Base-by-base conservation (phyloP, 129 eudicot genomes). In the Smallanthus sonchifolius region DNA sequence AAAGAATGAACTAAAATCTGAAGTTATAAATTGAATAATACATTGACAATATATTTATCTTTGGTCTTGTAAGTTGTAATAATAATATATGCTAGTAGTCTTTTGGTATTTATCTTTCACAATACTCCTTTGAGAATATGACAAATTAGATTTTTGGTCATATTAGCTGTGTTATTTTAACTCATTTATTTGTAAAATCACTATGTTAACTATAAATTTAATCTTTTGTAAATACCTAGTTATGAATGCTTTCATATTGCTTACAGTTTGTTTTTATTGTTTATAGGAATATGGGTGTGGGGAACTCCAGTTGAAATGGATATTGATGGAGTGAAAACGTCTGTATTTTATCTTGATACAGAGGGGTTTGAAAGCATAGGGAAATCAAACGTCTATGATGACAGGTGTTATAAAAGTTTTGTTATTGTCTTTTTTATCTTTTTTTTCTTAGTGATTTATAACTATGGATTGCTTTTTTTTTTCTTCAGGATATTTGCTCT, bases 331-430 rank as follows among this genome's bases (percentile, higher is more conserved):
- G 96, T 86, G 66, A 88, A 87, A 80, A 91, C 96, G 5, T 88
- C 99, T 24, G 96, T 95, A 57, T 86, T 95, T 65, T 95, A 88
- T 85, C 96, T 95, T 36, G 97, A 95, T 73, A 95, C 99, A 1
- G 99, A 91, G 82, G 99, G 99, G 20, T 95, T 95, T 84, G 99
- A 95, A 84, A 95, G 99, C 86, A 72, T 95, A 76, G 99, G 99
- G 72, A 95, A 91, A 77, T 95, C 99, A 73, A 95, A 88, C 62
- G 97, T 95, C 65, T 95, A 95, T 78, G 99, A 95, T 84, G 99
- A 95, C 83, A 79, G 99, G 99, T 94, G 65, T 77, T 72, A 47
- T 72, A 59, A 20, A 69, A 80, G 54, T 71, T 47, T 37, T 40
- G 61, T 14, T 56, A 10, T 32, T 13, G 28, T 39, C 39, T 11